phyloP scores from a whole-genome alignment of 768 basidiomycete genomes.

The Leccinum broughii region DNA sequence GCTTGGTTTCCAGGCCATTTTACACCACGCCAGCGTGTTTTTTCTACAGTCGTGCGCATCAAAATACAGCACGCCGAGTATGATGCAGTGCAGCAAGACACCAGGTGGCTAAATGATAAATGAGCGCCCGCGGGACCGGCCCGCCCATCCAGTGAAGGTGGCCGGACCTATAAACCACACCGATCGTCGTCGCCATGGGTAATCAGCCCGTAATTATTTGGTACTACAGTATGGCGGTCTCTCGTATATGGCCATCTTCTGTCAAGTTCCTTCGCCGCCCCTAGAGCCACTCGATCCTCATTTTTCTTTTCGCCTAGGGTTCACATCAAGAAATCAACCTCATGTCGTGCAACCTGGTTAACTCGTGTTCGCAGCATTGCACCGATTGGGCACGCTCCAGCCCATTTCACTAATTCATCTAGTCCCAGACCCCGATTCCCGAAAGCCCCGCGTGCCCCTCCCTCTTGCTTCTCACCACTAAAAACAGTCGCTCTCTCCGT shows the following conservation, averaged over 20 bases:
- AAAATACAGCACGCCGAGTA: conserved; percentile 5
- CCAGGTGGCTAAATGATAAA: conserved; percentile 6
- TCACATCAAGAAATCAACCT: conserved; percentile 36
- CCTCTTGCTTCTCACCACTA: conserved; percentile 29
- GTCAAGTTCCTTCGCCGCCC: conserved; percentile 24
- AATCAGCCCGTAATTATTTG: conserved; percentile 13
- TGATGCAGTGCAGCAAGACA: conserved; percentile 14
- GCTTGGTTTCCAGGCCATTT: conserved; percentile 1
- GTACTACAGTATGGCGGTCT: conserved; percentile 16
- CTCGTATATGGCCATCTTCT: conserved; percentile 19
- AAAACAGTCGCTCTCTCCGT: conserved; percentile 28
- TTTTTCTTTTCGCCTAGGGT: conserved; percentile 33
- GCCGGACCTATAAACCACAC: not conserved
- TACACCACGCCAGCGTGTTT: conserved; percentile 5
- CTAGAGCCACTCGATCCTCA: conserved; percentile 40
- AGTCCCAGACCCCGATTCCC: conserved; percentile 25
- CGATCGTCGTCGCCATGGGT: conserved; percentile 2
- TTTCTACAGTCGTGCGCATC: conserved; percentile 8
- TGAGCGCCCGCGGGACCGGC: conserved; percentile 10
- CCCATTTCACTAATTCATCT: conserved; percentile 31
- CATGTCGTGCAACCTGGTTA: conserved; percentile 38
- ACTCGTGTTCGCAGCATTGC: conserved; percentile 38
- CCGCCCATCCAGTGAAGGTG: not conserved
- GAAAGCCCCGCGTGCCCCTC: conserved; percentile 25
- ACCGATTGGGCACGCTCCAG: conserved; percentile 27